Evolutionary conservation across 257 asterid genomes (phyloP).

Genomic region (Nemophila menziesii): DNA sequence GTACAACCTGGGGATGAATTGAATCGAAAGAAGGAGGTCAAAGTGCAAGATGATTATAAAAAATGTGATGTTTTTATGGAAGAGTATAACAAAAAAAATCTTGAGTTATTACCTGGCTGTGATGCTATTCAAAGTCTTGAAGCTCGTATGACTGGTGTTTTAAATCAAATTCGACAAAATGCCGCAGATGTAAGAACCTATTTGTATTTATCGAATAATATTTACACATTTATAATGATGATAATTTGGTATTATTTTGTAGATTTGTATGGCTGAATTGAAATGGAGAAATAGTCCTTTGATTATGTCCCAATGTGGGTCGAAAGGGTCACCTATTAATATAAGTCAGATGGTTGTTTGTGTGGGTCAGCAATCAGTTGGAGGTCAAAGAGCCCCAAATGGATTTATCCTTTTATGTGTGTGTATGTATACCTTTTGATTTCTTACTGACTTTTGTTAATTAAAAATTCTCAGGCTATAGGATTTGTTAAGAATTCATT

Average conservation of each 20-base stretch:
- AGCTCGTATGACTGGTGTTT: conserved; percentile 50
- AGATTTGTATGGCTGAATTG: conserved; percentile 72
- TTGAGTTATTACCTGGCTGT: conserved; percentile 76
- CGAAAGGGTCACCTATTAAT: conserved; percentile 93
- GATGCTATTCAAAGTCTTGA: conserved; percentile 85
- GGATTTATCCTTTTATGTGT: conserved; percentile 37
- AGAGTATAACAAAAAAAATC: conserved; percentile 55
- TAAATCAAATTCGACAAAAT: conserved; percentile 64
- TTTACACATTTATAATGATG: background rate
- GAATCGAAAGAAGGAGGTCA: conserved; percentile 44
- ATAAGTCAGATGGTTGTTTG: conserved; percentile 98
- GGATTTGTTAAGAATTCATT: conserved; percentile 95
- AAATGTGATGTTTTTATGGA: conserved; percentile 46
- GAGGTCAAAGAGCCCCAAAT: conserved; percentile 93
- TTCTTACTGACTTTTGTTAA: no score
- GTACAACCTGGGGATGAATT: conserved; percentile 62
- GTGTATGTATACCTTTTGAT: no score
- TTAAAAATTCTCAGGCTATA: conserved; percentile 60
- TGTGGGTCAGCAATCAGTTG: conserved; percentile 94
- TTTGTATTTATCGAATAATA: background rate
- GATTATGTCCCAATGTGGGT: conserved; percentile 96
- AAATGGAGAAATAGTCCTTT: conserved; percentile 95
- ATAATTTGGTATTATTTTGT: conserved; percentile 6
- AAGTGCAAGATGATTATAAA: conserved; percentile 43
- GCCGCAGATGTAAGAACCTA: conserved; percentile 51